Percentiles rank a stretch among this genome's conserved stretches.
phyloP scores from a whole-genome alignment of 1,284 basidiomycete species.

The Leccinum fuscescens region DNA sequence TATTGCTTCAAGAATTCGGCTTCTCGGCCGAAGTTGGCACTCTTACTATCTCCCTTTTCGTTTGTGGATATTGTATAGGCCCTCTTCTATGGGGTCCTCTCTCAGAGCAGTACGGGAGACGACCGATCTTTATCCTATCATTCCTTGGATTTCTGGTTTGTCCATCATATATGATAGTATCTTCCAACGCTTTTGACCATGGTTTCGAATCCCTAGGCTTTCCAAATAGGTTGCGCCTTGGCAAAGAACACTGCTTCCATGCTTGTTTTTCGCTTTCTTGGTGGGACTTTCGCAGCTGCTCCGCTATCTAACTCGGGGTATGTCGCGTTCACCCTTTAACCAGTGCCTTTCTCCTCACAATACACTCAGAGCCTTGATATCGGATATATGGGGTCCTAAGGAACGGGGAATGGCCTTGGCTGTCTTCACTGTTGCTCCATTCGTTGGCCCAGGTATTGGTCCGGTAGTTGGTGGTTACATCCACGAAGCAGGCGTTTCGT shows the following conservation, averaged over 20 bases:
- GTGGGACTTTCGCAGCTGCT: constrained; percentile 53
- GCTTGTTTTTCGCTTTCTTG: constrained; percentile 64
- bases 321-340: constrained; percentile 10
- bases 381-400: constrained; percentile 68
- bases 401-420: constrained; percentile 69
- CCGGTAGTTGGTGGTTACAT: constrained; percentile 65
- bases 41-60: constrained; percentile 53
- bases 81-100: constrained; percentile 66
- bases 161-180: neutral
- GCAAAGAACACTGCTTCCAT: constrained; percentile 56
- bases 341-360: neutral
- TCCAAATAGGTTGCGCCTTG: constrained; percentile 66
- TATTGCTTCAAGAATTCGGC: constrained; percentile 51
- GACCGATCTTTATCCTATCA: constrained; percentile 65
- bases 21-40: constrained; percentile 54
- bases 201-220: constrained; percentile 36
- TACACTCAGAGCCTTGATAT: constrained; percentile 46
- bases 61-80: constrained; percentile 56
- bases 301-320: constrained; percentile 50
- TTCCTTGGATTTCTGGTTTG: constrained; percentile 63
- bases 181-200: neutral
- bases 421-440: constrained; percentile 72
- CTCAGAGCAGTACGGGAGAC: constrained; percentile 54
- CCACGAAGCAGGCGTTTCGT: constrained; percentile 47
- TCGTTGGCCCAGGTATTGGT: constrained; percentile 69